phyloP scores from a whole-genome alignment of 352 stramenopile species.

The Aphanomyces astaci region DNA sequence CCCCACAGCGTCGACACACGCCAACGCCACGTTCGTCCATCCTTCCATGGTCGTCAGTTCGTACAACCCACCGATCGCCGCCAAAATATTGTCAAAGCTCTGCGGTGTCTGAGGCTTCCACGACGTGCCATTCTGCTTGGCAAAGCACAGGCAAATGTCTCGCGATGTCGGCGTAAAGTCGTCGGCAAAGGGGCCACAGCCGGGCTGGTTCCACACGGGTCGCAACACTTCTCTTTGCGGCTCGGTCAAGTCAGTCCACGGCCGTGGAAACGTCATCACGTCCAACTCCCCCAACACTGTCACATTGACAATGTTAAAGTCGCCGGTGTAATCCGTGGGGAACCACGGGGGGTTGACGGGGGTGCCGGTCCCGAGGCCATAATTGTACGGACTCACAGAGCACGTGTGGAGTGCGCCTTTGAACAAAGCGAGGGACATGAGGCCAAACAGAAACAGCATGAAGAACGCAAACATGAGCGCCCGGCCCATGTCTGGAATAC shows the following conservation, averaged over 20 bases:
- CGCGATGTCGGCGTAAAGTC: constrained; percentile 35
- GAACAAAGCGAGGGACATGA: constrained; percentile 63
- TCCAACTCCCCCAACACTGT: neutral
- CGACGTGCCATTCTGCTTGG: constrained; percentile 25
- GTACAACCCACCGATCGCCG: constrained; percentile 80
- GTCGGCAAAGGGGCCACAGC: constrained; percentile 32
- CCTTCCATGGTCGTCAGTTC: constrained; percentile 90
- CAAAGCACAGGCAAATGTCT: constrained; percentile 62
- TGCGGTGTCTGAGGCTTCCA: constrained; percentile 39
- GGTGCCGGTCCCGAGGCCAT: constrained; percentile 33
- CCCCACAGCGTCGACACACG: constrained; percentile 68
- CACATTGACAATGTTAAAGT: neutral
- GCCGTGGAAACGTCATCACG: constrained; percentile 19
- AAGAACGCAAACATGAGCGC: constrained; percentile 55
- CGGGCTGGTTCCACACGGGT: constrained; percentile 25
- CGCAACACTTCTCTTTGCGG: constrained; percentile 44
- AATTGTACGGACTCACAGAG: constrained; percentile 19
- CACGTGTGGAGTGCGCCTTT: constrained; percentile 54
- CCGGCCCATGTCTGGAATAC: constrained; percentile 39
- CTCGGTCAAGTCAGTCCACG: neutral
- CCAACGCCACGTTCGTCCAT: constrained; percentile 90
- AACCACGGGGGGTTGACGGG: constrained; percentile 17
- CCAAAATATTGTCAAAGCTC: constrained; percentile 80
- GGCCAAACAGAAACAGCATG: constrained; percentile 52
- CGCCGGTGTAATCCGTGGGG: constrained; percentile 7